Base-by-base conservation (phyloP, 345 rosid species). In the Citrus unshiu region DNA sequence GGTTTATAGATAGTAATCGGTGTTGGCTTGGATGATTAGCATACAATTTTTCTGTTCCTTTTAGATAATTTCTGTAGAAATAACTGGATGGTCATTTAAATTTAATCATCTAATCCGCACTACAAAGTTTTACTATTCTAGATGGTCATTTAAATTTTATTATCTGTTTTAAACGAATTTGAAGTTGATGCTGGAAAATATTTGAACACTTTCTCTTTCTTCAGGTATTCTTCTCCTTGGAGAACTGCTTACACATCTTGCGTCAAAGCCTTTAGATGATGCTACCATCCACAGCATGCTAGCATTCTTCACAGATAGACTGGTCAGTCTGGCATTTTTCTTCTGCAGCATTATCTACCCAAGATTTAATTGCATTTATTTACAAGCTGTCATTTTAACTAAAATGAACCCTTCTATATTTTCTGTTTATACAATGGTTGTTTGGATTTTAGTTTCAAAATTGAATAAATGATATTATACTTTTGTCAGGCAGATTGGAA, bases 401-500 rank as follows among this genome's bases (percentile, higher is more conserved):
- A 65, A 60, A 51, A 32, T 34, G 22, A 35, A 32, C 27, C 32
- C 3, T 32, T 76, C 56, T 9, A 4, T 65, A 66, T 54, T 35
- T n/a, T 75, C 35, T 32, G 49, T 30, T 76, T 76, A 22, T 75
- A 35, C 39, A 34, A 51, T 24, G 49, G 6, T 18, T 67, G 34
- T 54, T 58, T 25, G 57, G 22, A 56, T 67, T 59, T 62, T 29
- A 57, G 32, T 76, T 77, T 80, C 67, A 78, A 74, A 64, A 67
- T 57, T 75, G 79, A 73, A 73, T 76, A 70, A 74, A 82, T 79
- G 86, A 82, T 79, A 65, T 77, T 70, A 62, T 76, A 51, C 73
- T 84, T 85, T 67, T 79, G 79, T 85, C 94, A 96, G 99, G 97
- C 89, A 86, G 99, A 96, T 79, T 94, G 99, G 99, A 90, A 86